Base-by-base conservation (phyloP, 805 yeast species). In the Yarrowia yakushimensis region DNA sequence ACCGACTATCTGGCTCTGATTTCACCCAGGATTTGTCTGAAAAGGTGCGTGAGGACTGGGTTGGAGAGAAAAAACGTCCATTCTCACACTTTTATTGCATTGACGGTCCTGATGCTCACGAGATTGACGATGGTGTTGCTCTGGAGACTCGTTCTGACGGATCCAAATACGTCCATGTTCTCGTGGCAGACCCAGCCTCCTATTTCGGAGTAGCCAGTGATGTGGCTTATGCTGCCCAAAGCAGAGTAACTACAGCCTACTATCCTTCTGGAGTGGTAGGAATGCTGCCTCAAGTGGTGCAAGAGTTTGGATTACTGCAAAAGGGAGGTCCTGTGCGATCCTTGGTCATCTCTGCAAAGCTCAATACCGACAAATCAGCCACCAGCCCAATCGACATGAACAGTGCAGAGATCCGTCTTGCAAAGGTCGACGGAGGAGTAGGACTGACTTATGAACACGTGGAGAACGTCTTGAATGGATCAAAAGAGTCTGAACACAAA, bases 121-220 rank as follows among this genome's bases (percentile, higher is more conserved):
- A 94, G 72, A 87, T 94, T 64, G 99, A 93, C 73, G 99, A 93
- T 73, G 99, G 97, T 50, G 79, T 93, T 27, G 83, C 97, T 0
- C 76, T 93, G 18, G 42, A 28, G 13, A 34, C 23, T 2, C 18
- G 52, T 1, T 54, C 61, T 12, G 67, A 65, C 4, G 67, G 69
- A 0, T 66, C 71, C 0, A 70, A 72, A 2, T 69, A 69, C 13
- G 67, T 92, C 5, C 81, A 86, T 30, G 79, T 90, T 1, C 96
- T 88, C 71, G 83, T 93, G 65, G 97, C 98, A 1, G 91, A 93
- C 71, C 97, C 97, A 0, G 78, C 90, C 0, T 86, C 97, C 0
- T 39, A 82, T 79, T 65, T 72, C 89, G 63, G 71, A n/a, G 27
- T 23, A 5, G 0, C 23, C 12, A 30, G 39, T 27, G 48, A 55